Evolutionary conservation across 306 rosid species (phyloP).

Genomic region (Casuarina cunninghamiana): DNA sequence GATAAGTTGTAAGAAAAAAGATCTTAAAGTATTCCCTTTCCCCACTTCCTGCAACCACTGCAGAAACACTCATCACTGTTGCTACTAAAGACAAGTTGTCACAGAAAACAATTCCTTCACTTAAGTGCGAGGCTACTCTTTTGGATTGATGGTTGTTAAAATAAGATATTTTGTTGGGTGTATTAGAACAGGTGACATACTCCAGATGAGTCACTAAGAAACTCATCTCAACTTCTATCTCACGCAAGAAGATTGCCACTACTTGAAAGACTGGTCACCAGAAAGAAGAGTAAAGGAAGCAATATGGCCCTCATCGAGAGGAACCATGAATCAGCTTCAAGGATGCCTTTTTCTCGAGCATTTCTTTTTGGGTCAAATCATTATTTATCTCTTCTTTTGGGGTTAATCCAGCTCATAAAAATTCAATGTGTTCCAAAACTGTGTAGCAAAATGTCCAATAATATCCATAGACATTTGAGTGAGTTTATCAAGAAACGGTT

Average conservation of each 20-base stretch:
- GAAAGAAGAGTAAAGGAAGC: neutral
- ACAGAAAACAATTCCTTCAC: neutral
- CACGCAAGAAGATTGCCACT: neutral
- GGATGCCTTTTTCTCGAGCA: neutral
- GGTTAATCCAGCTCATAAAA: conserved; percentile 21
- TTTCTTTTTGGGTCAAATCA: neutral
- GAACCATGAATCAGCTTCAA: neutral
- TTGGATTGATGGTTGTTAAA: neutral
- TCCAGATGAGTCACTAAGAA: neutral
- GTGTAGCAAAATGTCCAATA: neutral
- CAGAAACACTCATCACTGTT: neutral
- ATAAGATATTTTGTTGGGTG: no score
- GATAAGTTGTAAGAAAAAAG: neutral
- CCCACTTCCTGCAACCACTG: no score
- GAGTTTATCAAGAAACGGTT: neutral
- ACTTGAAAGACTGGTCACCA: neutral
- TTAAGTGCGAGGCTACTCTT: neutral
- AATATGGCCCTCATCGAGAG: neutral
- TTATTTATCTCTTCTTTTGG: neutral
- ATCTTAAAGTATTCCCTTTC: no score
- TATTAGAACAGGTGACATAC: neutral
- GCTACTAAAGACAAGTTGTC: neutral
- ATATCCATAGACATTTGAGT: neutral
- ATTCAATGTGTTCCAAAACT: neutral
- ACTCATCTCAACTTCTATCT: neutral